These are phyloP conservation scores for Tilletia walkeri DNA, from an alignment of 1,284 basidiomycete genomes.

Conservation along the genomic window DNA sequence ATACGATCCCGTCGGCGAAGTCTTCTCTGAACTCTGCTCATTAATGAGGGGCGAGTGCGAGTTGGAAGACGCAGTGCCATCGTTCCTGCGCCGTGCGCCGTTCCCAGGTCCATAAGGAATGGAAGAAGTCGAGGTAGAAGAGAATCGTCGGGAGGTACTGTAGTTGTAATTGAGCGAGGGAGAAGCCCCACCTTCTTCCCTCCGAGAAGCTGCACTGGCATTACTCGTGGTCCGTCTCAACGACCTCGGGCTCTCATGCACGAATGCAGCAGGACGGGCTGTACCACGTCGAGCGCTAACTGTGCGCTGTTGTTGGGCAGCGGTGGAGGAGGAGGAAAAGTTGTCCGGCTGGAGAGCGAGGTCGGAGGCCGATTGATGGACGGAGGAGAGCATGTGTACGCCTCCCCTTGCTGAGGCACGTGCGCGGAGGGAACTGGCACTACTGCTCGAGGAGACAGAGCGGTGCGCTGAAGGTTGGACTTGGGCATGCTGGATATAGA, in stretches of 20 bases:
- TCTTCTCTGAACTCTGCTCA: neutral
- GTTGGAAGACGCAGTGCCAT: neutral
- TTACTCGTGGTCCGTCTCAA: neutral
- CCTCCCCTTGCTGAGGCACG: slow-evolving; percentile 4
- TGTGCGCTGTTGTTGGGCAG: neutral
- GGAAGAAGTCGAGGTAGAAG: neutral
- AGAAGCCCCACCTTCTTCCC: neutral
- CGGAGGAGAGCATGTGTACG: neutral
- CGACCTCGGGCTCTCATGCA: neutral
- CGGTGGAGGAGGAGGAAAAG: neutral
- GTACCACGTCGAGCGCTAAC: slow-evolving; percentile 8
- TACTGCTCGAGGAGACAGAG: slow-evolving; percentile 3
- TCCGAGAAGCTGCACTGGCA: neutral
- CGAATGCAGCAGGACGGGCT: neutral
- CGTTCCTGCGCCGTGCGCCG: too few species aligned
- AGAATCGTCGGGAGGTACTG: neutral
- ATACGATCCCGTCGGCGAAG: slow-evolving; percentile 6
- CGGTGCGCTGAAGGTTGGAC: neutral
- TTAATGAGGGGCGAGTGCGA: slow-evolving; percentile 6
- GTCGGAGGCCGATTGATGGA: neutral
- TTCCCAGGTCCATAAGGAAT: too few species aligned
- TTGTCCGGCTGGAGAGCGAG: too few species aligned
- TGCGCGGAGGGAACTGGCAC: slow-evolving; percentile 8
- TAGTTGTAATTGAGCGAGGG: neutral
- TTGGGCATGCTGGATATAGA: too few species aligned